Base-by-base conservation (phyloP, 2,329 filamentous ascomycete species). In the Sarocladiaceae sp. region DNA sequence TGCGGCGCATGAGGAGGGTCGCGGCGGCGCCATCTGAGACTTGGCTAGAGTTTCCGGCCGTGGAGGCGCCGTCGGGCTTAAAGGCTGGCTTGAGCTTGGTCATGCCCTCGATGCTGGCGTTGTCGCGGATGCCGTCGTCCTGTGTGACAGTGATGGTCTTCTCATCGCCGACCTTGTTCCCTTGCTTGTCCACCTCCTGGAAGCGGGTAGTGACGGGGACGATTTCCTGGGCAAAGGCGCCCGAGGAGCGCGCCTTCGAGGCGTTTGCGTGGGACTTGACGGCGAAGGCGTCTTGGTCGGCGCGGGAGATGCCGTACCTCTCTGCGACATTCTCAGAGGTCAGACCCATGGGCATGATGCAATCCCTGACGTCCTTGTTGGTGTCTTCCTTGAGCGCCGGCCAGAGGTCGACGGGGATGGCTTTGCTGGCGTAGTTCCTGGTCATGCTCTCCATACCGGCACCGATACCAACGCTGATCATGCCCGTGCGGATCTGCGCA, bases 401-500 rank as follows among this genome's bases (percentile, higher is more conserved):
- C 88, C 88, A 95, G 10, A 88, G 65, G 50, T 88, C 78, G 1
- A 81, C 82, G 0, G 90, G 90, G 33, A 96, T 93, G n/a, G 90
- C 90, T 46, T 81, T 72, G 20, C 72, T 80, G 43, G 83, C 89
- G 65, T 96, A 96, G 67, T 95, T 95, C 52, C 84, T 70, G 51
- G 88, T 95, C 90, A 96, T 96, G 67, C 85, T 91, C 75, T 96
- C 90, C 86, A 94, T 95, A 23, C 90, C 90, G 2, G 86, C 90
- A 9, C 82, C 90, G 49, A 96, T 80, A 48, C 88, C 90, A 0
- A 75, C 72, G 49, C 82, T 76, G 43, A 91, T 84, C 53, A 78
- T 76, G 2, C 85, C 88, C 0, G 76, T 72, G n/a, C 80, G 76
- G 54, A 96, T 93, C 50, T 83, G 74, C 46, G 84, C 80, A 4